Base-by-base conservation (phyloP, 1,284 basidiomycete genomes). In the Cutaneotrichosporon sp. region DNA sequence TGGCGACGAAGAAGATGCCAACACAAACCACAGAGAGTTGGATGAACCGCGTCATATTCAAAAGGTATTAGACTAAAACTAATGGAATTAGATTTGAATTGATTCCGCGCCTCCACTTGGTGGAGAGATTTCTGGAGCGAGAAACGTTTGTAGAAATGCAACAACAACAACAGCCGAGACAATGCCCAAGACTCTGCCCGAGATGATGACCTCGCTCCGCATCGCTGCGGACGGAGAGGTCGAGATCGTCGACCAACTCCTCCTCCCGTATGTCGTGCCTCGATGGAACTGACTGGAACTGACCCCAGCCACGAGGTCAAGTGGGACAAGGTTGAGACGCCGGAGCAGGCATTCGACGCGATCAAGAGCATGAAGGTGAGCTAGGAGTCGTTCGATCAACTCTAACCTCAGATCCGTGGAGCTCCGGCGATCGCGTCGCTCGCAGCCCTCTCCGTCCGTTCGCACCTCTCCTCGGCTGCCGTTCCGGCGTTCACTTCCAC, bases 361-460 rank as follows among this genome's bases (percentile, higher is more conserved):
- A 96, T 96, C 81, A 93, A 91, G 81, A 84, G 88, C 14, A 96
- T 97, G 93, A 91, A 91, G 84, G 90, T 88, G 64, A 42, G 80
- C 70, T 16, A 22, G n/a, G 16, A 16, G 38, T 26, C 26, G 26
- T 26, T 26, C 26, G 26, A 26, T 26, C 26, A 38, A 1, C 11
- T 32, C 58, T 63, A 26, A 61, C 52, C 4, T 22, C 32, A 91
- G 88, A 93, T 93, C 71, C 87, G 93, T 58, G 93, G 93, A 8
- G 93, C 93, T 10, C 93, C 93, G 0, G 93, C 93, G n/a, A 95
- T 97, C 61, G 93, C 89, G 0, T 92, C 92, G 1, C 86, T 96
- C 14, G 92, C 92, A 6, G 87, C 92, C 0, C 85, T 97, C 9
- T 85, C 89, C 0, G 81, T 97, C 59, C 86, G 90, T 0, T 85